A percentile compares a stretch with the other conserved stretches of the same genome.
These are phyloP conservation scores for Quercus parvula DNA, from an alignment of 306 rosid species.

Conservation along the genomic window DNA sequence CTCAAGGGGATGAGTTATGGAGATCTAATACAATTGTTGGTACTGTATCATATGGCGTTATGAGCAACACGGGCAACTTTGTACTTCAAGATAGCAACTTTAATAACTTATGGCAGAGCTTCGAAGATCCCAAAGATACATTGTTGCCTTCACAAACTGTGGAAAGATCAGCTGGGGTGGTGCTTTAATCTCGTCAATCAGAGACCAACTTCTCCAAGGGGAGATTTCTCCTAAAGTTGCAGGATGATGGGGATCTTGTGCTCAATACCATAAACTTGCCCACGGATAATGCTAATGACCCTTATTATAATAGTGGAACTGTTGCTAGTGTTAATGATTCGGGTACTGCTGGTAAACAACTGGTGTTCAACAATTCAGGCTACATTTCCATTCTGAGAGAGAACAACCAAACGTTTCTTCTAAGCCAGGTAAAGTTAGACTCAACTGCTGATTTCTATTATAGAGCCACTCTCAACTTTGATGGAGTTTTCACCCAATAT, in stretches of 20 bases:
- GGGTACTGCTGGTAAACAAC: neutral
- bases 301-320: neutral
- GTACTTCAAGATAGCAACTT: neutral
- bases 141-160: slow-evolving; percentile 31
- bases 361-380: slow-evolving; percentile 40
- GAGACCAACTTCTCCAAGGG: slow-evolving; percentile 23
- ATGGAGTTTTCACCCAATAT: slow-evolving; percentile 41
- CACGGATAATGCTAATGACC: neutral
- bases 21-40: slow-evolving; percentile 1
- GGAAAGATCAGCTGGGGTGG: neutral
- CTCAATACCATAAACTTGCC: slow-evolving; percentile 18
- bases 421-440: neutral
- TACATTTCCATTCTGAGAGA: slow-evolving; percentile 28
- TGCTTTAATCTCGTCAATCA: slow-evolving; percentile 27
- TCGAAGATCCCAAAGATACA: slow-evolving; percentile 22
- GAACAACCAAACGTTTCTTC: neutral
- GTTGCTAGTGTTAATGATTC: too few relatives aligned
- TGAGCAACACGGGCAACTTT: slow-evolving; percentile 32
- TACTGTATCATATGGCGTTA: slow-evolving; percentile 1
- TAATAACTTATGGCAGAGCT: slow-evolving; percentile 21
- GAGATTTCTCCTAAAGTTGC: slow-evolving; percentile 17
- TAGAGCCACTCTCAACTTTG: slow-evolving; percentile 47
- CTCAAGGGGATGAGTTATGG: slow-evolving; percentile 33
- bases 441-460: slow-evolving; percentile 14
- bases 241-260: slow-evolving; percentile 7